These are phyloP conservation scores for Arthrobotrys entomopaga DNA, from an alignment of 2,329 filamentous ascomycete genomes.

Conservation along the genomic window DNA sequence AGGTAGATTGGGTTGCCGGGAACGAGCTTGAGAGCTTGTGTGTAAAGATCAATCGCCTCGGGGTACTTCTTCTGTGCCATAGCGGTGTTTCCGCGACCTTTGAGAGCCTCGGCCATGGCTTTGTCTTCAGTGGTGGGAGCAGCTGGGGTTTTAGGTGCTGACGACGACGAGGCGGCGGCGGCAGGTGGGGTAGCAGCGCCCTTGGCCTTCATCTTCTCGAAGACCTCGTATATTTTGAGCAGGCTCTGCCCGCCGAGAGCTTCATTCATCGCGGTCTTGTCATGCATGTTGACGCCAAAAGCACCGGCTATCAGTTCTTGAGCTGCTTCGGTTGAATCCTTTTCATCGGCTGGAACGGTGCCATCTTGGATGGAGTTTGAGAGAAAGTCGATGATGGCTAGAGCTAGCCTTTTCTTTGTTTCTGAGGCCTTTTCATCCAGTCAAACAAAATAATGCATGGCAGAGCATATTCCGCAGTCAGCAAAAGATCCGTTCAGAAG, in stretches of 20 bases:
- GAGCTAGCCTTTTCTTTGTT: constrained; percentile 86
- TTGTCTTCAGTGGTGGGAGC: constrained; percentile 68
- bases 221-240: constrained; percentile 90
- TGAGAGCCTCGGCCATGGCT: constrained; percentile 85
- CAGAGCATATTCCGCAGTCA: constrained; percentile 33
- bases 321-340: constrained; percentile 92
- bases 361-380: constrained; percentile 84
- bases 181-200: constrained; percentile 63
- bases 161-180: constrained; percentile 61
- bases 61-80: constrained; percentile 95
- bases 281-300: constrained; percentile 90
- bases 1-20: constrained; percentile 95
- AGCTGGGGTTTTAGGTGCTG: constrained; percentile 56
- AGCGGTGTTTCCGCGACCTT: constrained; percentile 89
- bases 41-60: constrained; percentile 84
- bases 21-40: constrained; percentile 80
- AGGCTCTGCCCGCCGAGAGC: constrained; percentile 88
- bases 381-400: constrained; percentile 97
- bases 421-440: constrained; percentile 60
- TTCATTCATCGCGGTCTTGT: constrained; percentile 76
- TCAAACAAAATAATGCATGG: background rate
- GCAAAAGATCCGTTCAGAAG: constrained; percentile 11
- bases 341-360: constrained; percentile 85
- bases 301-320: constrained; percentile 92
- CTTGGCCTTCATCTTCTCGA: constrained; percentile 88